Base-by-base conservation (phyloP, 352 stramenopile genomes). In the Phytophthora boehmeriae region DNA sequence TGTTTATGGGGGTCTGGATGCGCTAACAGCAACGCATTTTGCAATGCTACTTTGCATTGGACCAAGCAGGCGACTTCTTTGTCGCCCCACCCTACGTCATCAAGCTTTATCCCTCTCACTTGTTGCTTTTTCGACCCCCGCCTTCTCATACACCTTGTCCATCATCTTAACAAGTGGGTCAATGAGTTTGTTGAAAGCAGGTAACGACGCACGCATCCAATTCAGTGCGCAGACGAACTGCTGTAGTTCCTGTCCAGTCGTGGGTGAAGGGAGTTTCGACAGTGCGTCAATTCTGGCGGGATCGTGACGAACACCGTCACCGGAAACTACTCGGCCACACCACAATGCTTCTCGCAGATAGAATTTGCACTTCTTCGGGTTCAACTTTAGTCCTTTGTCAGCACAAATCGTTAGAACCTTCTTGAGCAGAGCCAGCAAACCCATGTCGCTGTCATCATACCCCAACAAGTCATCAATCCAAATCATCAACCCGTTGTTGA, bases 401-500 rank as follows among this genome's bases (percentile, higher is more conserved):
- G 45, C 45, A 20, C 45, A 38, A 2, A 52, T 38, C n/a, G 16
- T 2, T 6, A 52, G 23, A 2, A 38, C 23, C 19, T 30, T 52
- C 23, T 27, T 38, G 8, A 52, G 45, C 8, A 52, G 8, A 8
- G 16, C n/a, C 1, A 52, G 23, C 17, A 52, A 23, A 8, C 1
- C 45, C 0, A 38, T 25, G 22, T 52, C 45, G 22, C 23, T 39
- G 19, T 38, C 45, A n/a, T 27, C 23, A 13, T 52, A 52, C 4
- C 45, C 45, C 4, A 59, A 20, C 0, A 59, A 9, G 11, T 38
- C 52, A 44, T 59, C 55, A n/a, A 63, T 25, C 45, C 55, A 63
- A 30, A 55, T 63, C 20, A 56, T 9, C 23, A 63, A 43, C 17
- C 55, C 44, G n/a, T 63, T 48, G 8, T 63, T 39, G 20, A 54